phyloP scores from a whole-genome alignment of 257 asterid species.

The Solanum habrochaites region DNA sequence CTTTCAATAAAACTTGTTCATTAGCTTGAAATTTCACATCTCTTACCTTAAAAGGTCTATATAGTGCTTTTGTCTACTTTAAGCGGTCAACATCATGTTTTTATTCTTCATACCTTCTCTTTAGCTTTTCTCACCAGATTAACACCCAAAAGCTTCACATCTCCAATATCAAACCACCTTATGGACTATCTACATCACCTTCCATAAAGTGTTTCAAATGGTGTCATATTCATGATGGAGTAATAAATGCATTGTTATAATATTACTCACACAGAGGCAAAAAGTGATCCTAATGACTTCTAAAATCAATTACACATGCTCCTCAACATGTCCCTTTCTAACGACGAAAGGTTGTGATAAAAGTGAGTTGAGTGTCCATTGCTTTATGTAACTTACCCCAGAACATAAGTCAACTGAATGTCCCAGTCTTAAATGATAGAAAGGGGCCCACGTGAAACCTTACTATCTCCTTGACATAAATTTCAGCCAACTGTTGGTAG shows the following conservation, averaged over 20 bases:
- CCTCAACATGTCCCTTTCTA: not conserved
- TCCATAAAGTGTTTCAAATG: not conserved
- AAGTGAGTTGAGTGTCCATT: not conserved
- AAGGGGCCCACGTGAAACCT: not conserved
- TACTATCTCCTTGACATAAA: too few species aligned
- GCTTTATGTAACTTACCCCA: not conserved
- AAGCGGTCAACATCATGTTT: not conserved
- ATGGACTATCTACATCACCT: not conserved
- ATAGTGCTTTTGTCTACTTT: not conserved
- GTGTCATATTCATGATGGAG: not conserved
- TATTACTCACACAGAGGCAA: not conserved
- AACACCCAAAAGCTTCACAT: not conserved
- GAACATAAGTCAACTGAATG: not conserved
- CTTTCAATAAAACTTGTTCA: not conserved
- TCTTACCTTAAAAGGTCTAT: not conserved
- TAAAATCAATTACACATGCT: not conserved
- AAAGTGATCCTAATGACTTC: not conserved
- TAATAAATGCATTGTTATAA: too few species aligned
- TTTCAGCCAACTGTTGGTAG: not conserved
- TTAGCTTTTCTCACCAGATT: not conserved
- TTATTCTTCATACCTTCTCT: not conserved
- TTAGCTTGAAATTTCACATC: not conserved
- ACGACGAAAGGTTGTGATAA: not conserved
- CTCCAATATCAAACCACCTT: not conserved
- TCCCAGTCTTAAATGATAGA: not conserved